Base-by-base conservation (phyloP, 305 asterid species). In the Fraxinus xanthoxyloides region DNA sequence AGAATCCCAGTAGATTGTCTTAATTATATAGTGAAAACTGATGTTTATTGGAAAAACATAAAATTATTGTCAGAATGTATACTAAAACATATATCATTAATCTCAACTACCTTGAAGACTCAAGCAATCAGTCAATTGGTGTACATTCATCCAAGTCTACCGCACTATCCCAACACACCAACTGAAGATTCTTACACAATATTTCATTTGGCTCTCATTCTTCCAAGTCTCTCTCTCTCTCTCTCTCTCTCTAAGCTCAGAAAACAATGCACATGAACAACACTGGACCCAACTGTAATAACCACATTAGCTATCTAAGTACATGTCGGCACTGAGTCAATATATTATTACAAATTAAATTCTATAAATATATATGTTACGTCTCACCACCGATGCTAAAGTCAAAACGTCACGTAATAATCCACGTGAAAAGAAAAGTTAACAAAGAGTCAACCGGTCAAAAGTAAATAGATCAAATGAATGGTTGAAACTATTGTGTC, bases 161-260 rank as follows among this genome's bases (percentile, higher is more conserved):
- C 82, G 30, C 78, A 38, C 59, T 24, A 63, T 77, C 75, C 75
- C 78, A 24, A 43, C 32, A 74, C 82, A 83, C 36, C 75, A 30
- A 69, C 38, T 15, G 38, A 28, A 61, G 36, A 83, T 26, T 54
- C 61, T 36, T 24, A 8, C 76, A 72, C 35, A 46, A 67, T 32
- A 32, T 40, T 82, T 76, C 87, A 82, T 81, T 81, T 87, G 90
- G 89, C 65, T 84, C 86, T 82, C 84, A 59, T 84, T 85, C 84
- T 77, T 87, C 92, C 92, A 87, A 84, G 88, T 87, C 85, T 84
- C 61, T 82, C 77, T 56, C 82, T 72, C 61, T 4, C 63, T 40
- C 31, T 40, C 34, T 73, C 17, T 65, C 63, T 40, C 31, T 40
- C 34, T 73, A 10, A 48, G 31, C 69, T 46, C 46, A 43, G 38